These are phyloP conservation scores for Penicillium manginii DNA, from an alignment of 495 filamentous ascomycete species.

Conservation along the genomic window DNA sequence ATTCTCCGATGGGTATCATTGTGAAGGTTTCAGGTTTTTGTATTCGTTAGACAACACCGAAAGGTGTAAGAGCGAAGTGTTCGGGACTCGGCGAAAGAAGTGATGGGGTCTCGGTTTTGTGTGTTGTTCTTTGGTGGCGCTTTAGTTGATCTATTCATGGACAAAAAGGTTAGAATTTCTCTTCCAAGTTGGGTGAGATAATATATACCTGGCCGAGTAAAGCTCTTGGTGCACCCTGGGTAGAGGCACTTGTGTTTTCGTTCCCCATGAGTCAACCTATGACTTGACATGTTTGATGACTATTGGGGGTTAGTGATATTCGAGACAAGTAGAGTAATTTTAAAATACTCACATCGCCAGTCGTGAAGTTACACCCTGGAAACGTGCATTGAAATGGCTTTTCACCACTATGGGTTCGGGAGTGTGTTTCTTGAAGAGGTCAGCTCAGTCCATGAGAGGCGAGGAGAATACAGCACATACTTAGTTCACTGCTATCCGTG, in stretches of 20 bases:
- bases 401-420: slow-evolving; percentile 54
- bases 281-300: slow-evolving; percentile 57
- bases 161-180: background rate
- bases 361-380: slow-evolving; percentile 52
- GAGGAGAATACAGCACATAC: slow-evolving; percentile 30
- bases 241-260: slow-evolving; percentile 49
- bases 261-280: slow-evolving; percentile 51
- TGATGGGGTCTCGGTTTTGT: slow-evolving; percentile 36
- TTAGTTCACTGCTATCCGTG: slow-evolving; percentile 54
- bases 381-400: slow-evolving; percentile 55
- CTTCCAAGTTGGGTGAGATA: background rate
- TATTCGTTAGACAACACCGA: slow-evolving; percentile 24
- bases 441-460: too few relatives aligned
- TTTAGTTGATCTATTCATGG: slow-evolving; percentile 47
- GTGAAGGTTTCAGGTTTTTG: background rate
- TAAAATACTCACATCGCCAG: slow-evolving; percentile 45
- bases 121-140: slow-evolving; percentile 48
- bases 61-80: slow-evolving; percentile 32
- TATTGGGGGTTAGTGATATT: slow-evolving; percentile 10
- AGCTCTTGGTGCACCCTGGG: slow-evolving; percentile 51
- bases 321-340: background rate
- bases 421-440: slow-evolving; percentile 48
- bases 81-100: slow-evolving; percentile 31
- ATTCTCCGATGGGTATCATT: background rate
- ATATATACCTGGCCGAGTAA: slow-evolving; percentile 49